Conservation (phyloP, 1,284 basidiomycete species). For the Cryptococcus sp. region DNA sequence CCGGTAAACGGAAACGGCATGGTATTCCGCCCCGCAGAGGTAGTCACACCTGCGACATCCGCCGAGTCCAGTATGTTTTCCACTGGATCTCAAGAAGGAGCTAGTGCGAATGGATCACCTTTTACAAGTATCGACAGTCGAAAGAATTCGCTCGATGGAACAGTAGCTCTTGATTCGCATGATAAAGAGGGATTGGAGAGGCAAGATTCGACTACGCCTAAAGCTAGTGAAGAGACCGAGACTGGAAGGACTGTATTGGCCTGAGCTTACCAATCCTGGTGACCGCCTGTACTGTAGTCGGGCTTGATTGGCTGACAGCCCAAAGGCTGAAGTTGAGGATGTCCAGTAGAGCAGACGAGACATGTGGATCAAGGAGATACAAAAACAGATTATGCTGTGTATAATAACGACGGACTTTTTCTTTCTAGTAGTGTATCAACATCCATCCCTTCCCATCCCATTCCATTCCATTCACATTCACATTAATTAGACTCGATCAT, state of each 20-base stretch:
- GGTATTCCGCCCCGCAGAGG: background rate
- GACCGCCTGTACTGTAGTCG: too few relatives aligned
- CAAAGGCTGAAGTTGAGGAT: too few relatives aligned
- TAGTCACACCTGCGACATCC: background rate
- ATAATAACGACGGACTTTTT: too few relatives aligned
- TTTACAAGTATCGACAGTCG: background rate
- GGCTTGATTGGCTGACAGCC: too few relatives aligned
- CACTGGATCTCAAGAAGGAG: background rate
- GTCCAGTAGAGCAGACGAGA: too few relatives aligned
- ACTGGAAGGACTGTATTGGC: background rate
- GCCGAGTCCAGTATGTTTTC: background rate
- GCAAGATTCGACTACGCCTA: background rate
- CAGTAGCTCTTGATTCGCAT: background rate
- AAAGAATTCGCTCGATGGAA: background rate
- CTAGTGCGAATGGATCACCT: background rate
- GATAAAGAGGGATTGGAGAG: background rate
- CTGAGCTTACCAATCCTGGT: too few relatives aligned
- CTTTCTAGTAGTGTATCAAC: too few relatives aligned
- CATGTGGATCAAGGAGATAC: too few relatives aligned
- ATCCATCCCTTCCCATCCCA: too few relatives aligned
- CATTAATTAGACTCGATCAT: too few relatives aligned
- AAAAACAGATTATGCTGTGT: too few relatives aligned
- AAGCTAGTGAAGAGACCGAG: background rate
- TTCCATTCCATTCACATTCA: too few relatives aligned
- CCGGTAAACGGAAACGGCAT: background rate